phyloP scores from a whole-genome alignment of 2,329 filamentous ascomycete species.

The Alternaria alternata region DNA sequence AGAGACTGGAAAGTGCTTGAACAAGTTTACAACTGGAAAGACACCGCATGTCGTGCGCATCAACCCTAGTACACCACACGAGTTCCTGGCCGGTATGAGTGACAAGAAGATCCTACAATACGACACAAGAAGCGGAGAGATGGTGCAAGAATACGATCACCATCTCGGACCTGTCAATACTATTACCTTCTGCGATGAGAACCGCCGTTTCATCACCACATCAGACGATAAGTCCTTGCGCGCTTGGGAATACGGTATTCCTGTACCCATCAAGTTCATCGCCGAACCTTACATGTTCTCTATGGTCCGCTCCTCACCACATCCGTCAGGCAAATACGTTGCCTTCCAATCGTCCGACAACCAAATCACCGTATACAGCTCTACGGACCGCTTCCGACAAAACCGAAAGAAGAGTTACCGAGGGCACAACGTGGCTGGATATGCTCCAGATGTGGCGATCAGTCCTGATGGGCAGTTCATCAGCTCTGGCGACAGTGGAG shows the following conservation, averaged over 20 bases:
- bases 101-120: slow-evolving; percentile 99
- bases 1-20: slow-evolving; percentile 87
- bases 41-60: slow-evolving; percentile 95
- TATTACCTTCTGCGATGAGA: slow-evolving; percentile 93
- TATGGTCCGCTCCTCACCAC: slow-evolving; percentile 83
- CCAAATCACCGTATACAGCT: slow-evolving; percentile 94
- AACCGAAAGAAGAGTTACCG: slow-evolving; percentile 97
- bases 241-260: slow-evolving; percentile 98
- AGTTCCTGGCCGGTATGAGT: slow-evolving; percentile 96
- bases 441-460: slow-evolving; percentile 87
- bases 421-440: slow-evolving; percentile 94
- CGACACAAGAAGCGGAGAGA: slow-evolving; percentile 81
- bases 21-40: slow-evolving; percentile 90
- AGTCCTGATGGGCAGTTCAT: slow-evolving; percentile 93
- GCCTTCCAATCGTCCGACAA: slow-evolving; percentile 95
- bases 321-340: slow-evolving; percentile 92
- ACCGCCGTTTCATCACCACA: slow-evolving; percentile 95
- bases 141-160: slow-evolving; percentile 98
- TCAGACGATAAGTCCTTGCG: slow-evolving; percentile 96
- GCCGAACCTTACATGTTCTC: slow-evolving; percentile 98
- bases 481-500: slow-evolving; percentile 83
- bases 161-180: slow-evolving; percentile 98
- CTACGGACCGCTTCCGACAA: slow-evolving; percentile 94
- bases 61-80: slow-evolving; percentile 84
- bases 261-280: slow-evolving; percentile 97